phyloP scores from a whole-genome alignment of 2,329 filamentous ascomycete species.

The Coniochaeta hoffmannii region DNA sequence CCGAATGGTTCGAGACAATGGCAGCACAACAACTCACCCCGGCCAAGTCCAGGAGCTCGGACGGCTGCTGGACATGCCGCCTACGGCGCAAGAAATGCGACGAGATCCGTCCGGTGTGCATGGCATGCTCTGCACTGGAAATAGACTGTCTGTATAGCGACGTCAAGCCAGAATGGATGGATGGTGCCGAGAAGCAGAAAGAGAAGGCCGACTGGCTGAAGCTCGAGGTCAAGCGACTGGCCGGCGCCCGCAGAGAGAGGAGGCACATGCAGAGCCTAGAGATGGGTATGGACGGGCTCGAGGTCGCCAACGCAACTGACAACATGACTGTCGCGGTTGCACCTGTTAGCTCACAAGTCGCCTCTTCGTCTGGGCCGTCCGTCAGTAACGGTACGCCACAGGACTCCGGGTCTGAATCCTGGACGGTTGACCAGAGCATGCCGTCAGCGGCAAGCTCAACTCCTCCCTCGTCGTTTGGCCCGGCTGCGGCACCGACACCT shows the following conservation, averaged over 20 bases:
- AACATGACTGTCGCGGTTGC: constrained; percentile 3
- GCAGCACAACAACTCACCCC: not conserved
- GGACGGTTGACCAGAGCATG: not conserved
- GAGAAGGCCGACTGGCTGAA: constrained; percentile 47
- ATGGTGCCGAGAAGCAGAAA: constrained; percentile 39
- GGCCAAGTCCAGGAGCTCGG: constrained; percentile 30
- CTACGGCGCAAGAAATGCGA: constrained; percentile 57
- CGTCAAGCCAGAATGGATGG: constrained; percentile 51
- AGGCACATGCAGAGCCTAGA: constrained; percentile 38
- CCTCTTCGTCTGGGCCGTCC: not conserved
- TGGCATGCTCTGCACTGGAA: constrained; percentile 41
- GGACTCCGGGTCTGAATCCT: not conserved
- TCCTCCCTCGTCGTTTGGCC: constrained; percentile 1
- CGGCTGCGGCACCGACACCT: not conserved
- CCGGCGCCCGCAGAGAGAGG: constrained; percentile 39
- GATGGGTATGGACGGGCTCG: constrained; percentile 16
- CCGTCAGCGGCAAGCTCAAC: not conserved
- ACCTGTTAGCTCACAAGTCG: not conserved
- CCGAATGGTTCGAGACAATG: no score
- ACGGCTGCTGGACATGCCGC: constrained; percentile 54
- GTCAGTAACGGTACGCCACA: constrained; percentile 7
- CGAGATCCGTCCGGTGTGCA: constrained; percentile 43
- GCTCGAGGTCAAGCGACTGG: constrained; percentile 47
- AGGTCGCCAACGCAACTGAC: constrained; percentile 13
- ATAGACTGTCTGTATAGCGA: constrained; percentile 48